Evolutionary conservation across 441 rosid species (phyloP), one percentile per base, ranked within the genome.

Genomic region (Melastoma candidum): DNA sequence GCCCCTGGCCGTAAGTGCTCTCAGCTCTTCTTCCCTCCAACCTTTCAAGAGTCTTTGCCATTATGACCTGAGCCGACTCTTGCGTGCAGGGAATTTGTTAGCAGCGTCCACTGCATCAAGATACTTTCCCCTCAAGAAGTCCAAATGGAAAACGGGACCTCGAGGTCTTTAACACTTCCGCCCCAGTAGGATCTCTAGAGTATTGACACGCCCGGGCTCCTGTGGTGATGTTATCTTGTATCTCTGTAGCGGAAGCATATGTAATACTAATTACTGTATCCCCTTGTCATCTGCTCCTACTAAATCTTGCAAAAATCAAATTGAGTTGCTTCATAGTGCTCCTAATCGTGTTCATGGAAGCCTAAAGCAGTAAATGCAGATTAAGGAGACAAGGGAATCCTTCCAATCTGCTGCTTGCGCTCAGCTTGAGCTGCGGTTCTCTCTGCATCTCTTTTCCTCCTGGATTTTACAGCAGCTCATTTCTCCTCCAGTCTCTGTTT

Each of bases 1-100:
- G 86, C 72, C 99, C 99, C 14, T 94, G 99, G 99, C 94, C 82
- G 99, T 94, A 49, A 87, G 97, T 78, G 36, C 36, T 29, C 17
- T 29, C 36, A 8, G 4, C 14, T 4, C 3, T 26, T 51, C 27
- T 43, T 52, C 4, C 11, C 41, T 25, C 29, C 9, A 27, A 2
- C 11, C 1, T 1, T 13, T 36, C 22, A 9, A 0, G 9, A 26
- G 11, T 52, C 22, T 36, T 12, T 29, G n/a, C 6, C 12, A 3
- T 8, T 0, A 9, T 29, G 2, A 29, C 36, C 36, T 6, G 36
- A 29, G 36, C 36, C 36, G 36, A 29, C 36, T 29, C 36, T 29
- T 6, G 36, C 36, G 7, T 32, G 54, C 67, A 81, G 89, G 80
- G 81, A 79, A 53, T 82, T 85, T 60, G 87, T 78, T 66, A 85